Base-by-base conservation (phyloP, 768 basidiomycete genomes). In the Lepiota brunneoincarnata region DNA sequence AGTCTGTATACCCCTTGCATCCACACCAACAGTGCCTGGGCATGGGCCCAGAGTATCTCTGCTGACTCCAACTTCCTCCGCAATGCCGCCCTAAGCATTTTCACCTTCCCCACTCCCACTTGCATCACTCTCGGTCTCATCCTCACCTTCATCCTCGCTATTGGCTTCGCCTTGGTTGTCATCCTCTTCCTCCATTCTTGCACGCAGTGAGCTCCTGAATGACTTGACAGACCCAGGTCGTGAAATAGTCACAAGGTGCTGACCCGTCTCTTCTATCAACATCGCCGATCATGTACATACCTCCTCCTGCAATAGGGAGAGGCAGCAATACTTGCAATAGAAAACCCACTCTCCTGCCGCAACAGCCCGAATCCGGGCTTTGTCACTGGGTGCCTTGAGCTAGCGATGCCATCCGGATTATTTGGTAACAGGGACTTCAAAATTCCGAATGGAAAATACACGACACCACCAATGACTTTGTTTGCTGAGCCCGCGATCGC, bases 381-480 rank as follows among this genome's bases (percentile, higher is more conserved):
- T 21, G 60, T 39, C 26, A 23, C 17, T 35, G 59, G n/a, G n/a
- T 43, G 11, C 42, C 23, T 26, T 36, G 20, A 75, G 74, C n/a
- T 43, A 78, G 69, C 20, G 73, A 64, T 3, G 69, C 62, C 43
- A 14, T 38, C 26, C 4, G 37, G 49, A 15, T 51, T 42, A 11
- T 74, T 74, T 0, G 81, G 92, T 49, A 95, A 76, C 39, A 94
- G 73, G 3, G 91, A 86, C 15, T 91, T 81, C 14, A 97, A 75
- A 58, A 93, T 89, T 15, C 91, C 89, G 69, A 95, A 93, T 2
- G 90, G 91, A 0, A 91, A 83, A 65, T 96, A 93, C 44, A 96
- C 88, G 49, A 97, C 93, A 20, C 91, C 93, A 4, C 79, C 85
- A 49, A 92, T 89, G 40, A 92, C 93, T 46, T 80, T 88, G 57